Evolutionary conservation across 345 rosid genomes (phyloP), one percentile per base, ranked within the genome.

Genomic region (Sonneratia alba): DNA sequence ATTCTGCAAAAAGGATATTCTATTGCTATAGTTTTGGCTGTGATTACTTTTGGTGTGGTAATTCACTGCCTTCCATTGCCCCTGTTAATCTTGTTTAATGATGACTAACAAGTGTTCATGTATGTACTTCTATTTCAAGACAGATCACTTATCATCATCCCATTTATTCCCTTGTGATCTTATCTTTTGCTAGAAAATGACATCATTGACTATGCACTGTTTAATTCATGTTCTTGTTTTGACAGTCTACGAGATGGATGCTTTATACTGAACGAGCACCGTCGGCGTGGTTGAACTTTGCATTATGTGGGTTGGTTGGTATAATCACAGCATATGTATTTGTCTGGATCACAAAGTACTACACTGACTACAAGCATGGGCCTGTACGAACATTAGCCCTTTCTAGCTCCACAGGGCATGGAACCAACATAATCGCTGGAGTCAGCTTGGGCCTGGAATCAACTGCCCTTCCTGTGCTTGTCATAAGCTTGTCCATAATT

Each of bases 381-480:
- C 99, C 99, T 64, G 98, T 92, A 27, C 93, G 97, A 32, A 70
- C 86, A 3, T 83, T 96, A 84, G 99, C 99, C 70, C 97, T 96
- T 73, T 82, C 99, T 49, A 95, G 99, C 86, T 84, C 99, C 70
- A 89, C 98, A 0, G 98, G 99, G 70, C 99, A 95, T 79, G 99
- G 99, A 74, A 95, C 98, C 75, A 95, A 95, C 82, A 92, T 92
- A 59, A 95, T 95, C 74, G 99, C 99, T 45, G 99, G 99, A 74
- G 89, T 95, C 70, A 95, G 98, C 85, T 85, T 95, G 90, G 99
- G 99, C 67, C 84, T 95, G 80, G 99, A 95, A 85, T 88, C 99
- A 47, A 95, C 99, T 7, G 99, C 96, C 18, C 93, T 91, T 81
- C 97, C 98, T 67, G 98, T 94, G 78, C 87, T 94, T 77, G 94